A percentile compares a stretch with the other conserved stretches of the same genome.
Conservation (phyloP, 2,329 filamentous ascomycete genomes). For the Sarocladiaceae sp. region DNA sequence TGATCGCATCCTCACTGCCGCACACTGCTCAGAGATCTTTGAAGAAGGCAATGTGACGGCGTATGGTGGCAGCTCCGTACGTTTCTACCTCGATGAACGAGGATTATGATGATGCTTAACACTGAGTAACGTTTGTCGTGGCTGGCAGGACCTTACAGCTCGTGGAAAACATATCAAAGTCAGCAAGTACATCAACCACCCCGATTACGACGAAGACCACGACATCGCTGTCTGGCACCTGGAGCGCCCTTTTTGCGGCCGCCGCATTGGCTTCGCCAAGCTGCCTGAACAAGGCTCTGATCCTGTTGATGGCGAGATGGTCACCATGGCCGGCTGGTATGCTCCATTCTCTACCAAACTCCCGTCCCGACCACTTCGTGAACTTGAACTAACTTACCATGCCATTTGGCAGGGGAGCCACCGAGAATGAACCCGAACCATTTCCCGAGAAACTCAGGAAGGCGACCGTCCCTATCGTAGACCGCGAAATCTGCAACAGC, state of each 20-base stretch:
- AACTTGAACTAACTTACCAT: constrained; percentile 8
- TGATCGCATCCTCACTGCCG: constrained; percentile 25
- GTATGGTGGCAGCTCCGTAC: constrained; percentile 21
- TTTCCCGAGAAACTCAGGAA: constrained; percentile 19
- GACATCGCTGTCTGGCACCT: constrained; percentile 25
- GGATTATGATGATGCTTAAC: no score
- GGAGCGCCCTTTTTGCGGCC: constrained; percentile 10
- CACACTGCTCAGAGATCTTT: constrained; percentile 19
- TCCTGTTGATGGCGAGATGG: not conserved
- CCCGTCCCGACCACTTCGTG: constrained; percentile 10
- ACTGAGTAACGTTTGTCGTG: no score
- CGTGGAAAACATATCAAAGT: no score
- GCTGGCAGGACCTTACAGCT: no score
- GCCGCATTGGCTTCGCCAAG: constrained; percentile 6
- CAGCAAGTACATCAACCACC: constrained; percentile 18
- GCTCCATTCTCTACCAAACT: not conserved
- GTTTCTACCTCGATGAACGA: no score
- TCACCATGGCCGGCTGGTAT: constrained; percentile 11
- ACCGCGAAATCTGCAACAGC: constrained; percentile 20
- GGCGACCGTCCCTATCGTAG: constrained; percentile 23
- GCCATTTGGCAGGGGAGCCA: constrained; percentile 17
- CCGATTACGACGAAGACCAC: constrained; percentile 18
- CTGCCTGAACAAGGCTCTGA: constrained; percentile 9
- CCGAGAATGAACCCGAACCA: constrained; percentile 11
- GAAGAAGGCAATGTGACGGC: constrained; percentile 15